Evolutionary conservation across 2,329 filamentous ascomycete genomes (phyloP).

Genomic region (Colletotrichum chrysophilum): DNA sequence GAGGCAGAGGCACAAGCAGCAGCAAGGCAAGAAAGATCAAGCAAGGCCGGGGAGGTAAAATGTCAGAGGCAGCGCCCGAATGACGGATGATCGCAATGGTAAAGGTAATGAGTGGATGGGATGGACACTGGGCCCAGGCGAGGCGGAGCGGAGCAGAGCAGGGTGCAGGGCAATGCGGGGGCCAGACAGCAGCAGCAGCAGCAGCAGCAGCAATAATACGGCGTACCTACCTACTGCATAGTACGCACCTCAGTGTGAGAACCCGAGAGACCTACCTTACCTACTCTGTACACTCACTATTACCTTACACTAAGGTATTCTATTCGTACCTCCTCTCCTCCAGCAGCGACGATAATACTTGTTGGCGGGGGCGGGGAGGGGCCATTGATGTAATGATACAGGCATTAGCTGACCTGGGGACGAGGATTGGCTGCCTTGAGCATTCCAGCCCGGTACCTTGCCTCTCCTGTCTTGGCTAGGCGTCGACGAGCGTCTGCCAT

Average conservation of each 20-base stretch:
- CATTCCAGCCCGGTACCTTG: background rate
- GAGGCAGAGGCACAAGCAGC: background rate
- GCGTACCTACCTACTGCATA: no score
- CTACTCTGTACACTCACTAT: no score
- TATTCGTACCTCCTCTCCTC: background rate
- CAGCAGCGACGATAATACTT: background rate
- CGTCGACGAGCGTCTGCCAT: background rate
- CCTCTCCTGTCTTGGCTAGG: background rate
- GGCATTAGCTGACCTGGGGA: background rate
- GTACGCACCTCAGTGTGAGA: background rate
- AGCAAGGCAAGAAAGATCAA: background rate
- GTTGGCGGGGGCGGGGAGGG: slow-evolving; percentile 28
- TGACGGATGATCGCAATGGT: background rate
- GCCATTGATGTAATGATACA: slow-evolving; percentile 36
- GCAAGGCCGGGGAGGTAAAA: background rate
- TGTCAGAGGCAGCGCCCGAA: background rate
- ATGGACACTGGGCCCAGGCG: background rate
- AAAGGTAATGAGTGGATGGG: background rate
- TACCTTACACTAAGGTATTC: background rate
- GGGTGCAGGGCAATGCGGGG: background rate
- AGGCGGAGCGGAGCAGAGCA: background rate
- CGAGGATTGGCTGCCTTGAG: background rate
- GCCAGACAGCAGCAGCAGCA: background rate
- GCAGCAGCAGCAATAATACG: background rate
- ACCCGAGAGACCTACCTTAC: background rate